A percentile compares a stretch with the other conserved stretches of the same genome.
Evolutionary conservation across 345 rosid genomes (phyloP).

Genomic region (Moricandia moricandioides): DNA sequence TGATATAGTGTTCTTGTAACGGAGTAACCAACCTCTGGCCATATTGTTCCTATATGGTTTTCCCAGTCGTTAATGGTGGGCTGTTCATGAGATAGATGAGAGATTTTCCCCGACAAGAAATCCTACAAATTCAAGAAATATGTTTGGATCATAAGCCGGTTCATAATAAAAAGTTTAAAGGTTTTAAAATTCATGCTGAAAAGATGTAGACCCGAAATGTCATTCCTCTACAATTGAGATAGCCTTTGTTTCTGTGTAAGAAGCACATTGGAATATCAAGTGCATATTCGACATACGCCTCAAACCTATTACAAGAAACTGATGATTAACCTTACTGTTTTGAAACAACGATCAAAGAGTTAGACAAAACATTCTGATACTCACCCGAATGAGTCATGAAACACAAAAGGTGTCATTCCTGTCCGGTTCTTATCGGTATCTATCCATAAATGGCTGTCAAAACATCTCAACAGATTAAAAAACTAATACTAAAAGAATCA

Average conservation of each 20-base stretch:
- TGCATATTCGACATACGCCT: not conserved
- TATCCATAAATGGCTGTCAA: not conserved
- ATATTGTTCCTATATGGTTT: conserved; percentile 2
- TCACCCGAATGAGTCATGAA: conserved; percentile 5
- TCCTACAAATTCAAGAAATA: not conserved
- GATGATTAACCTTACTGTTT: not conserved
- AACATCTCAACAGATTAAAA: not conserved
- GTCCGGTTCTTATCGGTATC: not conserved
- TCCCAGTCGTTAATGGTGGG: conserved; percentile 2
- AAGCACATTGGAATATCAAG: not conserved
- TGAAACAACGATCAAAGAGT: not conserved
- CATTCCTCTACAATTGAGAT: not conserved
- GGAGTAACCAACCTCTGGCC: not conserved
- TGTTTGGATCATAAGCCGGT: not conserved
- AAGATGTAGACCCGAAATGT: not conserved
- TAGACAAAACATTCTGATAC: not conserved
- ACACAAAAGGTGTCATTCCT: conserved; percentile 7
- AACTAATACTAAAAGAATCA: not conserved
- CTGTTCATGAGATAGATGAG: conserved; percentile 7
- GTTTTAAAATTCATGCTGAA: not conserved
- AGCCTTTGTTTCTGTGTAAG: not conserved
- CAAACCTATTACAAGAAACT: not conserved
- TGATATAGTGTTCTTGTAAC: not conserved
- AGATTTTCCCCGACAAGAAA: not conserved
- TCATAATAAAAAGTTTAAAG: not conserved